A percentile compares a stretch with the other conserved stretches of the same genome.
Conservation (phyloP, 2,329 filamentous ascomycete genomes). For the Claviceps pazoutovae region DNA sequence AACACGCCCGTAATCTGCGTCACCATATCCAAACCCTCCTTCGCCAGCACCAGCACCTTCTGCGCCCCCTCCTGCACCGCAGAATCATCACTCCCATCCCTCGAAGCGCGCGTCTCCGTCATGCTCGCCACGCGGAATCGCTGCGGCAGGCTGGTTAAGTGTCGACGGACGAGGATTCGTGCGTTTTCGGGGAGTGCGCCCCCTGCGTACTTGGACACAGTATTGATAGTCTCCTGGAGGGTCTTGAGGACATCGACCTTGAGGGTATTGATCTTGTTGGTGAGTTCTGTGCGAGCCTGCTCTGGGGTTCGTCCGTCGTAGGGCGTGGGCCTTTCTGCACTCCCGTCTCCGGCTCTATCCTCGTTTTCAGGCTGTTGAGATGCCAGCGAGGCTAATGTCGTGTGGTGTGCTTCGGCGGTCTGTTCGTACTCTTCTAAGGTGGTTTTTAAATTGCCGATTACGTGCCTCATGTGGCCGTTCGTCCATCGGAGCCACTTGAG, state of each 20-base stretch:
- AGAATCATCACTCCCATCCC: constrained; percentile 22
- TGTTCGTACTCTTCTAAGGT: constrained; percentile 71
- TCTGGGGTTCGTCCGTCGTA: constrained; percentile 11
- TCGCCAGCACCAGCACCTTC: constrained; percentile 70
- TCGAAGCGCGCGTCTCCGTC: constrained; percentile 14
- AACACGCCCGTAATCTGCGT: constrained; percentile 77
- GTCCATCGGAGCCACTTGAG: constrained; percentile 67
- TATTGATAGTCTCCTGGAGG: constrained; percentile 67
- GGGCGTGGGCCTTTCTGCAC: not conserved
- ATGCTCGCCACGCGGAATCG: constrained; percentile 64
- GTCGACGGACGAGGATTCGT: constrained; percentile 63
- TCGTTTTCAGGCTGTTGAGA: constrained; percentile 2
- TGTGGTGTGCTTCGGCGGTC: not conserved
- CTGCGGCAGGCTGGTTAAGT: constrained; percentile 72
- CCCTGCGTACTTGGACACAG: constrained; percentile 82
- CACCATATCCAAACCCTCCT: constrained; percentile 90
- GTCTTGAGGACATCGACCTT: constrained; percentile 62
- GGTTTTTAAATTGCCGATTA: constrained; percentile 59
- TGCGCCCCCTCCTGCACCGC: constrained; percentile 46
- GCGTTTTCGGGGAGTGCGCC: constrained; percentile 85
- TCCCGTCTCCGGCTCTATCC: not conserved
- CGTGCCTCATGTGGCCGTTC: constrained; percentile 64
- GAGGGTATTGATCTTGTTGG: constrained; percentile 51
- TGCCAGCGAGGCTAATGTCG: constrained; percentile 6
- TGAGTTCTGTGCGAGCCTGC: constrained; percentile 29